Conservation (phyloP, 2,329 filamentous ascomycete species). For the Cryphonectria japonica region DNA sequence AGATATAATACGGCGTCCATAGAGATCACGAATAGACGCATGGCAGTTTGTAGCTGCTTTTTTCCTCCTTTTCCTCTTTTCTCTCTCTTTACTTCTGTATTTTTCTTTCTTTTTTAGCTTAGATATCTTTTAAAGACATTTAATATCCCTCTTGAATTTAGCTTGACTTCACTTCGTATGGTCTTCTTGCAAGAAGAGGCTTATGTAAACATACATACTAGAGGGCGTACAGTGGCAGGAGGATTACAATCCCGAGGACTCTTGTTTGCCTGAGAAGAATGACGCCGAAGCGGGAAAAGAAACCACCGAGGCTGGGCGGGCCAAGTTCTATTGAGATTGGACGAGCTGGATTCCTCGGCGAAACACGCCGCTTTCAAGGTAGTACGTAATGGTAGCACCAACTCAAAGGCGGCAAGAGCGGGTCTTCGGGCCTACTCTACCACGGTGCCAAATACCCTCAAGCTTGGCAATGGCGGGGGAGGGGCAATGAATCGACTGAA, state of each 20-base stretch:
- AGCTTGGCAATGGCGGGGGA: slow-evolving; percentile 16
- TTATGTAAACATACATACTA: neutral
- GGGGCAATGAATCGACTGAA: neutral
- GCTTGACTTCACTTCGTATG: neutral
- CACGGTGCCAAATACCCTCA: neutral
- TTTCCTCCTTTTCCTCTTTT: neutral
- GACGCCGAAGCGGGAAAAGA: neutral
- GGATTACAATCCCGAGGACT: neutral
- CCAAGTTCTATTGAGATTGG: neutral
- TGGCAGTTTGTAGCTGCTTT: slow-evolving; percentile 23
- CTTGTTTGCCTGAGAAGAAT: neutral
- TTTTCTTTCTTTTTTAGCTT: no score
- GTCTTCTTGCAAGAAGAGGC: neutral
- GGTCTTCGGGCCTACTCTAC: neutral
- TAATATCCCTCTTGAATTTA: neutral
- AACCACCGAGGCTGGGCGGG: neutral
- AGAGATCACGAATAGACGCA: slow-evolving; percentile 29
- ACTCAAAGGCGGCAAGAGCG: neutral
- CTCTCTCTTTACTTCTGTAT: no score
- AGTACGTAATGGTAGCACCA: neutral
- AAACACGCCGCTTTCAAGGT: neutral
- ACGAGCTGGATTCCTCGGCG: slow-evolving; percentile 1
- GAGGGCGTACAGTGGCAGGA: neutral
- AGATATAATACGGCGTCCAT: slow-evolving; percentile 28
- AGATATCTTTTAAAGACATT: no score